A percentile compares a stretch with the other conserved stretches of the same genome.
These are phyloP conservation scores for Trametes sp. DNA, from an alignment of 1,284 basidiomycete genomes.

Conservation along the genomic window DNA sequence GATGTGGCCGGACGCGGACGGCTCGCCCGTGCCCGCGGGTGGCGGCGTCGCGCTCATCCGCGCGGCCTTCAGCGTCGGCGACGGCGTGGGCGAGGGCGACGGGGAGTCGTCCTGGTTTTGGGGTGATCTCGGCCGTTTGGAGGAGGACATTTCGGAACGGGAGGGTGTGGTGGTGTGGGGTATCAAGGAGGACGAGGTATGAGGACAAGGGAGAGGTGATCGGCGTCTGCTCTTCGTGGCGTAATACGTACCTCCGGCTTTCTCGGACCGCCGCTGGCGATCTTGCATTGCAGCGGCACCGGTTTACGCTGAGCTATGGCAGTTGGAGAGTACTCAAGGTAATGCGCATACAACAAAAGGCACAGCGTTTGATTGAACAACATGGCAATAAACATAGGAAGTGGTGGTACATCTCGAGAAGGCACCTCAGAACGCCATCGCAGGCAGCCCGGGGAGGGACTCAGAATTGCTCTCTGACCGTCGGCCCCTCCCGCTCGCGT, in stretches of 20 bases:
- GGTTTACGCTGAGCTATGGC: background rate
- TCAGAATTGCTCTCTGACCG: background rate
- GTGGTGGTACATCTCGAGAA: too few relatives aligned
- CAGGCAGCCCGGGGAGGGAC: background rate
- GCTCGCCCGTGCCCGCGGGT: conserved; percentile 8
- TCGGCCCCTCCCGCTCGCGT: too few relatives aligned
- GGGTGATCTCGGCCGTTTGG: conserved; percentile 27
- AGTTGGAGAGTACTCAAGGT: too few relatives aligned
- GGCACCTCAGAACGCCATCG: background rate
- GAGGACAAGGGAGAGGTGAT: background rate
- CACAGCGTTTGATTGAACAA: background rate
- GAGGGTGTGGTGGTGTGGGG: background rate
- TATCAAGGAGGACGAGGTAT: background rate
- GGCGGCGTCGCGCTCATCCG: conserved; percentile 32
- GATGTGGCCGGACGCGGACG: conserved; percentile 43
- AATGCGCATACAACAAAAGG: background rate
- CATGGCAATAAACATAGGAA: background rate
- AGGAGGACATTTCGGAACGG: conserved; percentile 18
- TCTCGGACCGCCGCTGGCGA: conserved; percentile 5
- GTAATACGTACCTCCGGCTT: conserved; percentile 2
- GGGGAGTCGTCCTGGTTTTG: conserved; percentile 12
- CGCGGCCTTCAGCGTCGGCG: conserved; percentile 35
- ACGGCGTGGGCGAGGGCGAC: conserved; percentile 23
- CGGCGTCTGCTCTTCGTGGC: conserved; percentile 1
- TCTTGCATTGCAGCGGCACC: background rate